These are phyloP conservation scores for Zygotorulaspora danielsina DNA, from an alignment of 805 yeast species.

Conservation along the genomic window DNA sequence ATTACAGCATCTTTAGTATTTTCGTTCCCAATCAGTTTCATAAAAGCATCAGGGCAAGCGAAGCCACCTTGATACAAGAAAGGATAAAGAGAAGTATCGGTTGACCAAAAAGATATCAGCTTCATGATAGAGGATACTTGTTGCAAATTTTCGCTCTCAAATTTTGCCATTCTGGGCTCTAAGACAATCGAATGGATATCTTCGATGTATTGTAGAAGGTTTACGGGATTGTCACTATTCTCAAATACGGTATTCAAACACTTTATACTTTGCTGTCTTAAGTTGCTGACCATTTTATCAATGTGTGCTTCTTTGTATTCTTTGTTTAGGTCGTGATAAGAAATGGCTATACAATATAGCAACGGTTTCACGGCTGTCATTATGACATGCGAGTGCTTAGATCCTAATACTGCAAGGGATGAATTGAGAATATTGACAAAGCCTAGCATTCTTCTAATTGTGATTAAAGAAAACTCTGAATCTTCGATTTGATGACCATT, in stretches of 20 bases:
- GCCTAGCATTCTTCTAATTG: conserved; percentile 55
- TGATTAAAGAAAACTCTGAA: conserved; percentile 29
- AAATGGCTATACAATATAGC: conserved; percentile 48
- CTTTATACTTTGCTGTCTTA: conserved; percentile 66
- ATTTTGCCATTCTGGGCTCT: conserved; percentile 58
- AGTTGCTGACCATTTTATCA: conserved; percentile 48
- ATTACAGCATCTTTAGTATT: conserved; percentile 67
- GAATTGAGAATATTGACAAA: conserved; percentile 45
- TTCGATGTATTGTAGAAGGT: conserved; percentile 55
- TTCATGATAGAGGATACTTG: conserved; percentile 75
- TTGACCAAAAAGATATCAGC: conserved; percentile 58
- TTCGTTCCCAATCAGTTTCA: conserved; percentile 48
- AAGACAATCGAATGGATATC: conserved; percentile 52
- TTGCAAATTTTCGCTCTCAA: conserved; percentile 74
- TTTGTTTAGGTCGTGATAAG: conserved; percentile 43
- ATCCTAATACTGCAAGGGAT: conserved; percentile 47
- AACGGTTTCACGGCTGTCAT: conserved; percentile 53
- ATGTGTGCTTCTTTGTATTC: conserved; percentile 24
- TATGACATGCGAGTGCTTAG: conserved; percentile 47
- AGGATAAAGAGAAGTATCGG: conserved; percentile 41
- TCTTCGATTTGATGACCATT: conserved; percentile 23
- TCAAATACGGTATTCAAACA: conserved; percentile 55
- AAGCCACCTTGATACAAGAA: conserved; percentile 55
- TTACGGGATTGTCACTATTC: conserved; percentile 44
- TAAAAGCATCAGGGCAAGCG: conserved; percentile 51